Conservation (phyloP, 148 eudicot species). For the Oxyria digyna region DNA sequence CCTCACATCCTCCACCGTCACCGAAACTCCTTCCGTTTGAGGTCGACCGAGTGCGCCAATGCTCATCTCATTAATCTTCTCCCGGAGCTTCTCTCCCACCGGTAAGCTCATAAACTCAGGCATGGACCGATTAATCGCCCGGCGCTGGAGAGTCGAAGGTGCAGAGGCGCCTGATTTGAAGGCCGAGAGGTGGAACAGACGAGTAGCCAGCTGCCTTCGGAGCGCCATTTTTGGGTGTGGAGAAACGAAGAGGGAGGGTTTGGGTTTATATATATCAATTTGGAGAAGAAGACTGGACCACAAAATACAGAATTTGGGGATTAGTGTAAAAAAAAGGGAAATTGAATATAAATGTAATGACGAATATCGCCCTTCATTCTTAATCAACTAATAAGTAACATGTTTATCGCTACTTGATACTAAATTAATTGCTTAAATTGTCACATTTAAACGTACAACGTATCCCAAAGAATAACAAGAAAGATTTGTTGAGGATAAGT, state of each 20-base stretch:
- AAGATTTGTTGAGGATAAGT: too few species aligned
- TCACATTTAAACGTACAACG: too few species aligned
- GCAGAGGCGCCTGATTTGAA: neutral
- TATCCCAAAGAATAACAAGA: too few species aligned
- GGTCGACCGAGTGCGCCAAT: constrained; percentile 19
- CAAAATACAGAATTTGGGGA: neutral
- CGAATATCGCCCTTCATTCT: too few species aligned
- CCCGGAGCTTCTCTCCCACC: constrained; percentile 30
- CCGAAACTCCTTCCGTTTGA: neutral
- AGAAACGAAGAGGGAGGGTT: neutral
- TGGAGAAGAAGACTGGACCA: neutral
- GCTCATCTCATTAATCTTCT: constrained; percentile 21
- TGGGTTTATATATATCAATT: neutral
- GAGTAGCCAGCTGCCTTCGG: constrained; percentile 29
- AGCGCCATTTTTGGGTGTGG: constrained; percentile 34
- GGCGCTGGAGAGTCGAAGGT: constrained; percentile 21
- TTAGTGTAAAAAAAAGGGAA: too few species aligned
- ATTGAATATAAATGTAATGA: neutral
- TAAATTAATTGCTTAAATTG: too few species aligned
- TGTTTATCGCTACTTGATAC: too few species aligned
- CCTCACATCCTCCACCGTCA: constrained; percentile 37
- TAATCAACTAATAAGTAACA: too few species aligned
- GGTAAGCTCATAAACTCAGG: constrained; percentile 25
- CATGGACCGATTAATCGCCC: constrained; percentile 17
- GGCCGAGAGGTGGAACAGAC: constrained; percentile 11